Evolutionary conservation across 305 asterid species (phyloP).

Genomic region (Fraxinus dipetala): DNA sequence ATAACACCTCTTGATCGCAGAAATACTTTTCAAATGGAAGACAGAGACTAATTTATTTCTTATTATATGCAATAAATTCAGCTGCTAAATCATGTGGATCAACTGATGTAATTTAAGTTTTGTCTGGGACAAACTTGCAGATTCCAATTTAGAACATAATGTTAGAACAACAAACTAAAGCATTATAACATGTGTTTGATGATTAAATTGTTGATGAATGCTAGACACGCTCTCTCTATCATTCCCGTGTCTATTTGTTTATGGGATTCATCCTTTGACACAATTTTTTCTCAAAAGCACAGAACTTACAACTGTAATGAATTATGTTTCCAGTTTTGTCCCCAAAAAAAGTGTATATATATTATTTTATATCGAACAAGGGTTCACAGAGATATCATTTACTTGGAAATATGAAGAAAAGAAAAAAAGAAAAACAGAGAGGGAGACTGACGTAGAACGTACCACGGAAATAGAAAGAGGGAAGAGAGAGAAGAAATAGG

Average conservation of each 20-base stretch:
- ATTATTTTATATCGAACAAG: neutral
- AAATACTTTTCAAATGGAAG: neutral
- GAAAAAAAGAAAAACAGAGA: neutral
- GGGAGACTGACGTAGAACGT: neutral
- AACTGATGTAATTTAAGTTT: neutral
- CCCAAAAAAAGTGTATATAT: neutral
- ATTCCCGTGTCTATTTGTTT: neutral
- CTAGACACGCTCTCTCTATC: neutral
- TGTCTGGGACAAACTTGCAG: neutral
- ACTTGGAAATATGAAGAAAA: neutral
- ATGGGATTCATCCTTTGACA: neutral
- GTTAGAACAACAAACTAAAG: neutral
- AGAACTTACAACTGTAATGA: neutral
- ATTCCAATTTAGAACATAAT: neutral
- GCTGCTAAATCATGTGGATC: neutral
- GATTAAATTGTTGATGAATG: neutral
- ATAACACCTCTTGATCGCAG: neutral
- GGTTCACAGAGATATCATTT: neutral
- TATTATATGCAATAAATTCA: neutral
- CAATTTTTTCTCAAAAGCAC: neutral
- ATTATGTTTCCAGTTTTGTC: neutral
- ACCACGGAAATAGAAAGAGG: neutral
- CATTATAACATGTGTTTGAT: neutral
- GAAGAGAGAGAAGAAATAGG: neutral
- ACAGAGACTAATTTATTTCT: neutral